Evolutionary conservation across 306 rosid genomes (phyloP), one percentile per base, ranked within the genome.

Genomic region (Vicia villosa): DNA sequence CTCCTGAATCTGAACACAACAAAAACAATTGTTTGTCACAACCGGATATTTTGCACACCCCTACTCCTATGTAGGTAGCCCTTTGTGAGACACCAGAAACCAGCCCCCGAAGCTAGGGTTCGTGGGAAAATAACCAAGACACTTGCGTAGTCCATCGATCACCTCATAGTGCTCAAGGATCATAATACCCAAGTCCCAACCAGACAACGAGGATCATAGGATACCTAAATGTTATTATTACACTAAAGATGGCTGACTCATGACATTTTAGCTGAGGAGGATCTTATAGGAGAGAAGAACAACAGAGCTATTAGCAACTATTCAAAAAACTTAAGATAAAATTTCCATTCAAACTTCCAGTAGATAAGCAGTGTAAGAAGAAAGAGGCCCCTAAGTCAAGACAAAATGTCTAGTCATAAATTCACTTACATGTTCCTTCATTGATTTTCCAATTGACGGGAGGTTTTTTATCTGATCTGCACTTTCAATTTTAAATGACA

Each of bases 361-460:
- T 67, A 50, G 20, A 79, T 67, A 32, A 46, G 57, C 3, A 15
- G 51, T 41, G 51, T 30, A 72, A 51, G 77, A 55, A 58, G 74
- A 62, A 63, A 62, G 32, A 22, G 45, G 51, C 45, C 15, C 16
- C 63, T 54, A 45, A 58, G 36, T 59, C 32, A 28, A 47, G 72
- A 30, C 43, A 75, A 12, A 57, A 42, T 58, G 68, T 60, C 17
- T 42, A n/a, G 64, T 30, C 15, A 28, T 11, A 12, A 64, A 43
- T 58, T 51, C 58, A 80, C 96, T 81, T 56, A 94, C 98, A 84
- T 94, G 98, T 79, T 90, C 97, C 79, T 87, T 81, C 88, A 90
- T 80, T 40, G 96, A 90, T 81, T 88, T 90, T 41, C 98, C 98
- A 78, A 94, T 88, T 38, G 93, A 71, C 11, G 98, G 95, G 12